Conservation (phyloP, 441 rosid genomes). For the Euphorbia celastroides region DNA sequence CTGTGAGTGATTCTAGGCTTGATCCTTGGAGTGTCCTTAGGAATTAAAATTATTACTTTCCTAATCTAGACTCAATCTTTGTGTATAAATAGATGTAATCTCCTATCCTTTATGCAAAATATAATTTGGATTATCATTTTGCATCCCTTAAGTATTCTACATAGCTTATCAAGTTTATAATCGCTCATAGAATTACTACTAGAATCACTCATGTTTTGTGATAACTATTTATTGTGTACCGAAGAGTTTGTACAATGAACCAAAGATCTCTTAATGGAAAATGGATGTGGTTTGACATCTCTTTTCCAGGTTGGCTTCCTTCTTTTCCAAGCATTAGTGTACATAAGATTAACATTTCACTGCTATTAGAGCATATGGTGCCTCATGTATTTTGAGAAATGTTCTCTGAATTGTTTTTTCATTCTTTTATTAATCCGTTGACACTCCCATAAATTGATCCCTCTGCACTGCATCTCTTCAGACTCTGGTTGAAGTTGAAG, state of each 20-base stretch:
- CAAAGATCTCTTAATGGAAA: background rate
- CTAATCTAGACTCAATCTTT: no score
- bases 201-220: no score
- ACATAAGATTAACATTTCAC: constrained; percentile 2
- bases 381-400: background rate
- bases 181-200: no score
- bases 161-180: no score
- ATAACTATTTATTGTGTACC: no score
- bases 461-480: constrained; percentile 27
- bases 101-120: no score
- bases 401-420: background rate
- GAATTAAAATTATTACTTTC: no score
- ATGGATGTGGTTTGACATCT: constrained; percentile 3
- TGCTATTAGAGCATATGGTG: background rate
- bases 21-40: no score
- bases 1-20: no score
- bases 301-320: background rate
- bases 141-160: no score
- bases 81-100: no score
- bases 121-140: no score
- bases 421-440: background rate
- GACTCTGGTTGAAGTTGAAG: constrained; percentile 75
- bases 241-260: background rate
- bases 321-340: background rate
- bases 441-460: constrained; percentile 16